Evolutionary conservation across 768 basidiomycete genomes (phyloP), one percentile per base, ranked within the genome.

Genomic region (Botryobasidium botryosum): DNA sequence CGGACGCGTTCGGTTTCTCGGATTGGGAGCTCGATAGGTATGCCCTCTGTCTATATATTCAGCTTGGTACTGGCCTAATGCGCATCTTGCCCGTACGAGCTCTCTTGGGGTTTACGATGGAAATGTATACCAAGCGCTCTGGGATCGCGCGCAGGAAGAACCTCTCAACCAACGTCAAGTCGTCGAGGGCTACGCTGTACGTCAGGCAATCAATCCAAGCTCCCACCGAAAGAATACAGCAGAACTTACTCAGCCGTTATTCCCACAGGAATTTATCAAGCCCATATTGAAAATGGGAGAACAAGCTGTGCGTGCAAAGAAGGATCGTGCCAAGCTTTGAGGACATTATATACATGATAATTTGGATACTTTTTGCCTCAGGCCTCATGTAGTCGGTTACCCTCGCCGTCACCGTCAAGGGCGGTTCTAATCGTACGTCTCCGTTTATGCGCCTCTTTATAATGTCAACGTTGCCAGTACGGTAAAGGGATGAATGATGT

Each of bases 21-120:
- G 79, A 84, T 52, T 84, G 77, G 75, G 72, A 80, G 42, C 61
- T 84, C 15, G 70, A 81, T 51, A 78, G 76, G 74, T 74, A 40
- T 13, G 63, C 53, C 6, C 23, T 47, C 10, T n/a, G n/a, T n/a
- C n/a, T n/a, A 33, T 36, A 21, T 24, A 6, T 1, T 6, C 40
- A 7, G 5, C 0, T 36, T 12, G 23, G n/a, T 28, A 15, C 27
- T n/a, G 3, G 31, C 20, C 1, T 24, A n/a, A 20, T 25, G 23
- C 28, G 5, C 6, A 15, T 21, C 42, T 35, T 18, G 21, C 18
- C 36, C 23, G 5, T 8, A 18, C n/a, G 17, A 78, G 77, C 56
- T 72, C 75, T 0, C 59, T 81, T 18, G 79, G 79, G 1, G 70
- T 73, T 2, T 66, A 66, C 42, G 65, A 75, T 51, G 81, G 80